phyloP scores from a whole-genome alignment of 495 filamentous ascomycete genomes.

The Hypoxylon fuscum region DNA sequence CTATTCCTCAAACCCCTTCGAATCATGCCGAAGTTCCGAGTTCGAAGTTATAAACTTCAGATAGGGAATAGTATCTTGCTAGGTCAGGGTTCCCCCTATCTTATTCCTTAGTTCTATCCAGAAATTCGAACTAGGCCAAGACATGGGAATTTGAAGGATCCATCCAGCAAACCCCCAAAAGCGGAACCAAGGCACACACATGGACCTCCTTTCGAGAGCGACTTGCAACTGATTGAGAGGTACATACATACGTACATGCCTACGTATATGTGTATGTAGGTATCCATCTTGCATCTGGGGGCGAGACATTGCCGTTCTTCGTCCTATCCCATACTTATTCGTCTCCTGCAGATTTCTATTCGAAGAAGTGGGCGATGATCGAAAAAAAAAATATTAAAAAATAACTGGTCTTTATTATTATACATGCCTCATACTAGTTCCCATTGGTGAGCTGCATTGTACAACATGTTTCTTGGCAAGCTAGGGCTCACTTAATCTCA shows the following conservation, averaged over 20 bases:
- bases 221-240: conserved; percentile 1
- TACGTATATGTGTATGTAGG: conserved; percentile 22
- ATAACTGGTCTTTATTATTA: neutral
- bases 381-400: too few species aligned
- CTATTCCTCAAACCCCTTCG: too few species aligned
- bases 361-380: neutral
- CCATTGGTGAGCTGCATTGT: conserved; percentile 30
- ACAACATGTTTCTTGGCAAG: conserved; percentile 30
- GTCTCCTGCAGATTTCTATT: conserved; percentile 8
- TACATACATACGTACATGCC: too few species aligned
- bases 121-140: conserved; percentile 30
- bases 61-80: conserved; percentile 5
- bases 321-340: conserved; percentile 16
- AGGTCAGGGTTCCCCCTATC: conserved; percentile 26
- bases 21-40: conserved; percentile 31
- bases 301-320: conserved; percentile 20
- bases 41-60: conserved; percentile 13
- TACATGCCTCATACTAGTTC: conserved; percentile 17
- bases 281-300: conserved; percentile 14
- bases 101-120: conserved; percentile 19
- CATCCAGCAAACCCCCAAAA: conserved; percentile 33
- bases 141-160: conserved; percentile 39
- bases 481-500: conserved; percentile 28
- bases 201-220: conserved; percentile 19
- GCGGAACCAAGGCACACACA: conserved; percentile 34